Base-by-base conservation (phyloP, 1,284 basidiomycete species). In the Macrocystidia cucumis region DNA sequence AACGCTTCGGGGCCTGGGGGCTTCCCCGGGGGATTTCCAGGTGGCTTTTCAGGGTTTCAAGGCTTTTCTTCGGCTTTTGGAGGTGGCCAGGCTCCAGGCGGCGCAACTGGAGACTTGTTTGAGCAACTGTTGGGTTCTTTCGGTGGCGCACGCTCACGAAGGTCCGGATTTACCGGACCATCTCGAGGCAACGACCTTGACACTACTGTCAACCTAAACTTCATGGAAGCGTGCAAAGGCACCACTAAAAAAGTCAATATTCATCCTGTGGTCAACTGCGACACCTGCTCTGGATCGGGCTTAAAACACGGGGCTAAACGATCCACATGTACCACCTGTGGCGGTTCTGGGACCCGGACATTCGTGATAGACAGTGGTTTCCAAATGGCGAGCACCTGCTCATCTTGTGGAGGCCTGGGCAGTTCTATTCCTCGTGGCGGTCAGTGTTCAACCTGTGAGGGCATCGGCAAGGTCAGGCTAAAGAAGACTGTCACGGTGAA, bases 381-480 rank as follows among this genome's bases (percentile, higher is more conserved):
- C 78, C 89, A 93, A 56, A 96, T 99, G 91, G 84, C 92, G 8
- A 89, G 82, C 47, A 93, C 91, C 16, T 99, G 96, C 60, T 69
- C 71, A 35, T 60, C 74, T 16, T 99, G 96, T 60, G 67, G 74
- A 16, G 96, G 96, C n/a, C 68, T 74, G 9, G 96, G 96, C 11
- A 75, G 75, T 22, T 77, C 74, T 3, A 77, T 97, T 19, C 89
- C 91, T 37, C 78, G 78, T 9, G 79, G 75, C 20, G 77, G 84
- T 44, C 74, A 84, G 44, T 99, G 96, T 58, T 70, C 72, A 18
- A 66, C 69, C 31, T 99, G 96, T 59, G 76, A 71, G 23, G 96
- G 96, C 21, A 69, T 91, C 19, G 96, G 96, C 13, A 85, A 91
- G 50, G 81, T 98, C 28, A 81, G 88, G 55, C 70, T 74, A 49